Base-by-base conservation (phyloP, 2,329 filamentous ascomycete genomes). In the Venturia effusa region DNA sequence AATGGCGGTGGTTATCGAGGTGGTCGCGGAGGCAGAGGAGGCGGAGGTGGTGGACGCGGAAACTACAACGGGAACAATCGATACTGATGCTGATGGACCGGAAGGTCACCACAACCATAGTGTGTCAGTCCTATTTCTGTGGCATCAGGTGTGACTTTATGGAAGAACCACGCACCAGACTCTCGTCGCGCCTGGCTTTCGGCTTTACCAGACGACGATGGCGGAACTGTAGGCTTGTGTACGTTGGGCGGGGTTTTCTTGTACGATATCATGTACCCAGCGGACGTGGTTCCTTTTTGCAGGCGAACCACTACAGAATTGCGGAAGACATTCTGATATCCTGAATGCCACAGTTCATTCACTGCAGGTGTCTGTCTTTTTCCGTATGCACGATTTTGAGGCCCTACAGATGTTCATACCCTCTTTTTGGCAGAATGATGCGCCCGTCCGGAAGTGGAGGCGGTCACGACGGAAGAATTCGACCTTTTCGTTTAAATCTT, bases 21-120 rank as follows among this genome's bases (percentile, higher is more conserved):
- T 64, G 41, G 15, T 61, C 30, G 39, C 48, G 43, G 55, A 17
- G 32, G 34, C 72, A 76, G 10, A 60, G 57, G 54, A 73, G 69
- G 37, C 71, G 70, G 32, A 71, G 51, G 51, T 34, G 64, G 11
- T 70, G 68, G 39, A 11, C 41, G 63, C 30, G 59, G 63, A 59
- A 60, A 60, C 24, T 60, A 60, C 59, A 60, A 60, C 11, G 55
- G 55, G 15, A 43, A 41, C 19, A 59, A 59, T 40, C 15, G 40
- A 22, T 60, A 60, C 15, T 57, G 51, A 57, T 37, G 30, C 51
- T 17, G 30, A 2, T 34, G n/a, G 45, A 2, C 1, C 17, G 24
- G 45, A 7, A 48, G 13, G 24, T 11, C 34, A 37, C 34, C 34
- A 11, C 11, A 5, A 11, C 34, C 34, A 37, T 37, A 11, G 34